Evolutionary conservation across 108 stramenopile genomes (phyloP).

Genomic region (Discostella pseudostelligera): DNA sequence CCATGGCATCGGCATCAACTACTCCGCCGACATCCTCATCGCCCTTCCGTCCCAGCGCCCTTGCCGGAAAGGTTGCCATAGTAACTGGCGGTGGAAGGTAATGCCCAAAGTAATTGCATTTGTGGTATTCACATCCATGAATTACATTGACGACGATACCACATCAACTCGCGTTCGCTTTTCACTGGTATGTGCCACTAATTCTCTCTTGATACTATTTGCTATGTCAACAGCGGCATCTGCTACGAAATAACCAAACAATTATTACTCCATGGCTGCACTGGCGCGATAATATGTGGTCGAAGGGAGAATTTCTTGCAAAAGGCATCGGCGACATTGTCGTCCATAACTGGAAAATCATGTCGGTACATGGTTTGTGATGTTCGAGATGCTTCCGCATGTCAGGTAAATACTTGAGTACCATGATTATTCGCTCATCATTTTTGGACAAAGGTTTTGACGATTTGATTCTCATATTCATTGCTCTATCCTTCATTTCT

Average conservation of each 20-base stretch:
- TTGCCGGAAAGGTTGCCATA: slow-evolving; percentile 73
- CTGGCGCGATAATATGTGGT: slow-evolving; percentile 75
- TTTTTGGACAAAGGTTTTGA: too few relatives aligned
- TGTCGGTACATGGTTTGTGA: slow-evolving; percentile 71
- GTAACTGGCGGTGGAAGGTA: slow-evolving; percentile 83
- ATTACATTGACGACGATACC: too few relatives aligned
- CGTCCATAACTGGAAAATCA: slow-evolving; percentile 37
- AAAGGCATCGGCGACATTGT: slow-evolving; percentile 52
- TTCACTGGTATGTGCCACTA: neutral
- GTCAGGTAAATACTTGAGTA: slow-evolving; percentile 11
- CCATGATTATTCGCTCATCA: too few relatives aligned
- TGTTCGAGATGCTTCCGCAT: slow-evolving; percentile 70
- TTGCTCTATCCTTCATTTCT: too few relatives aligned
- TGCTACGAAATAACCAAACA: slow-evolving; percentile 84
- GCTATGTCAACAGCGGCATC: slow-evolving; percentile 42
- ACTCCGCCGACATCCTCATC: slow-evolving; percentile 23
- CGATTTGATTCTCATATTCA: too few relatives aligned
- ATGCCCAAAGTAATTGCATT: neutral
- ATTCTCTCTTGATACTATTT: too few relatives aligned
- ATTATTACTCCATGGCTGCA: slow-evolving; percentile 69
- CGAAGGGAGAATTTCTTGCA: slow-evolving; percentile 69
- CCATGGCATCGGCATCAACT: neutral
- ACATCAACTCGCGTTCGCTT: neutral
- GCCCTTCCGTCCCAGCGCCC: slow-evolving; percentile 70
- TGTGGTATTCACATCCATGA: too few relatives aligned